phyloP scores from a whole-genome alignment of 768 basidiomycete genomes.

The Kwoniella pini region DNA sequence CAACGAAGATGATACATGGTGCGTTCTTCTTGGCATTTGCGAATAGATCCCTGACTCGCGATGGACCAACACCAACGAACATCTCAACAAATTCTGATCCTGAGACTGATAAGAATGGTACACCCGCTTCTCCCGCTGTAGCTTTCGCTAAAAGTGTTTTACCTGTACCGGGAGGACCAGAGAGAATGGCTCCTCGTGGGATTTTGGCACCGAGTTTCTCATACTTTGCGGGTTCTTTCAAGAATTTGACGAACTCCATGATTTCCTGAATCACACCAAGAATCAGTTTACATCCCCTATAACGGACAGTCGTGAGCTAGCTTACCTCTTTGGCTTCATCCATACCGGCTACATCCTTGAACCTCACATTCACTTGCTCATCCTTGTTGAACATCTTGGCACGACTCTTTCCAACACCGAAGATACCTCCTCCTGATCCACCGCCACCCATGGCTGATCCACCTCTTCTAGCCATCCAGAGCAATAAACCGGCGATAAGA shows the following conservation, averaged over 20 bases:
- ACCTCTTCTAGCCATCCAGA: constrained; percentile 74
- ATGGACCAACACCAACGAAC: constrained; percentile 99
- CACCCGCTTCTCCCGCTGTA: constrained; percentile 94
- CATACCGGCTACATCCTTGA: constrained; percentile 98
- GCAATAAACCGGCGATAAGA: constrained; percentile 82
- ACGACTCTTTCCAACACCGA: constrained; percentile 92
- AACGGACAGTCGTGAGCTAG: neutral
- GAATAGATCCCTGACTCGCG: constrained; percentile 94
- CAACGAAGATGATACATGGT: constrained; percentile 97
- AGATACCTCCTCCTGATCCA: constrained; percentile 78
- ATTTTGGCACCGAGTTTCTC: constrained; percentile 98
- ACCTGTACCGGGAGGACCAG: constrained; percentile 79
- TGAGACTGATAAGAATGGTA: constrained; percentile 97
- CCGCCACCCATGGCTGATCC: constrained; percentile 63
- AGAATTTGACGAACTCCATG: constrained; percentile 99
- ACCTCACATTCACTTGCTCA: constrained; percentile 86
- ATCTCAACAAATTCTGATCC: constrained; percentile 99
- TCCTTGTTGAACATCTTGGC: constrained; percentile 98
- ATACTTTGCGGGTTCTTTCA: constrained; percentile 92
- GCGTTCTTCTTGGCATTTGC: constrained; percentile 97
- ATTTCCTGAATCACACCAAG: constrained; percentile 63
- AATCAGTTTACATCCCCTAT: neutral
- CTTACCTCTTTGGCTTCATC: constrained; percentile 90
- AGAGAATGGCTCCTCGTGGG: constrained; percentile 55
- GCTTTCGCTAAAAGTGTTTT: constrained; percentile 98